Evolutionary conservation across 129 eudicot species (phyloP), one percentile per base, ranked within the genome.

Genomic region (Centrapalus pauciflorus): DNA sequence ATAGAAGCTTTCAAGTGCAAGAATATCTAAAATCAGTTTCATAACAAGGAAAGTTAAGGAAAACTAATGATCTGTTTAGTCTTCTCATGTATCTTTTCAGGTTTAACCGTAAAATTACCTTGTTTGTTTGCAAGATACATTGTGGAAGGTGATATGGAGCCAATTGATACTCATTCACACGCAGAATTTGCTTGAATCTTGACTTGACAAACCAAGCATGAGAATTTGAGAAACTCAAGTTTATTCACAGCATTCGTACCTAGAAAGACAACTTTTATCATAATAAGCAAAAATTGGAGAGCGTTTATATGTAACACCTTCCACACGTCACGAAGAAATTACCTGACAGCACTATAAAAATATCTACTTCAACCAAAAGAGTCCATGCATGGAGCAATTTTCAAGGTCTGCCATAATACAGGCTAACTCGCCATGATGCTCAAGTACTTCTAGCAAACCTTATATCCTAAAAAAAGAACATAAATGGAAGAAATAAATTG

Each of bases 171-270:
- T 4, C 9, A 10, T 12, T 64, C 61, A 7, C 38, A 3, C 52
- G 61, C 30, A 52, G 52, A 67, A 29, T 63, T 1, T 48, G 55
- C 74, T 38, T 69, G 40, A 52, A 68, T 24, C 40, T 48, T 12
- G 57, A 45, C 27, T 43, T 23, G 14, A 37, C 16, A 6, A 25
- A 38, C 65, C 65, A 24, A 43, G 21, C 5, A 2, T 43, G 50
- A 43, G 50, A 17, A 43, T 43, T 43, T 7, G 13, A 8, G 51
- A 7, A 52, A 23, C 34, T 35, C 63, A 33, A n/a, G 14, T 35
- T 6, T 32, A 51, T 33, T 4, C 27, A 27, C 34, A 43, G 1
- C 49, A 48, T 7, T 46, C 21, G n/a, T 14, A 21, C 48, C 76
- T 60, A 52, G 23, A 71, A 45, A 21, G 33, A 24, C 28, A 19